phyloP scores from a whole-genome alignment of 202 grass and related monocot genomes.

The Zizania palustris region DNA sequence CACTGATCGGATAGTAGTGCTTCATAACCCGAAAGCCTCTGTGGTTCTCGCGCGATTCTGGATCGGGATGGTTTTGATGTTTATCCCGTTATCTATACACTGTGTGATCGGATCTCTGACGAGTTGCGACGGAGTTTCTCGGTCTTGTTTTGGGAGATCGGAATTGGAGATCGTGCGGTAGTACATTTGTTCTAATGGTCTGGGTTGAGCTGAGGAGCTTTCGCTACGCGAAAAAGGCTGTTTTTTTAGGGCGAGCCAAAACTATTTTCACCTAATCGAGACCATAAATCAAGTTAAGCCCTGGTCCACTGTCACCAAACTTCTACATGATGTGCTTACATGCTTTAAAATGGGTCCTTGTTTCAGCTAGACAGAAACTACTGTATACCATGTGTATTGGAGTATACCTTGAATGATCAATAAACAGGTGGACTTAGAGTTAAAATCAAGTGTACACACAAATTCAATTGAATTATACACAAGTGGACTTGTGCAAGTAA shows the following conservation, averaged over 20 bases:
- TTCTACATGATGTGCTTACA: background rate
- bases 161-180: background rate
- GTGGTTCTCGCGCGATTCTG: background rate
- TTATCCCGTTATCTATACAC: background rate
- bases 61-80: background rate
- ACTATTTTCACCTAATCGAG: background rate
- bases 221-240: background rate
- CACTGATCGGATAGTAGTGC: background rate
- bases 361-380: background rate
- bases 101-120: conserved; percentile 20
- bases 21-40: background rate
- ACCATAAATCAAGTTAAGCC: background rate
- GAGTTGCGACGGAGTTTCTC: background rate
- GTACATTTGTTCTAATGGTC: background rate
- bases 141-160: background rate
- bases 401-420: background rate
- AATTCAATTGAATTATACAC: background rate
- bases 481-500: background rate
- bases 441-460: background rate
- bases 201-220: background rate
- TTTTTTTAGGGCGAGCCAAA: background rate
- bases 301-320: background rate
- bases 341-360: background rate
- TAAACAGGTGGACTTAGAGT: background rate
- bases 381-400: background rate